Evolutionary conservation across 2,329 filamentous ascomycete genomes (phyloP).

Genomic region (Acephala macrosclerotiorum): DNA sequence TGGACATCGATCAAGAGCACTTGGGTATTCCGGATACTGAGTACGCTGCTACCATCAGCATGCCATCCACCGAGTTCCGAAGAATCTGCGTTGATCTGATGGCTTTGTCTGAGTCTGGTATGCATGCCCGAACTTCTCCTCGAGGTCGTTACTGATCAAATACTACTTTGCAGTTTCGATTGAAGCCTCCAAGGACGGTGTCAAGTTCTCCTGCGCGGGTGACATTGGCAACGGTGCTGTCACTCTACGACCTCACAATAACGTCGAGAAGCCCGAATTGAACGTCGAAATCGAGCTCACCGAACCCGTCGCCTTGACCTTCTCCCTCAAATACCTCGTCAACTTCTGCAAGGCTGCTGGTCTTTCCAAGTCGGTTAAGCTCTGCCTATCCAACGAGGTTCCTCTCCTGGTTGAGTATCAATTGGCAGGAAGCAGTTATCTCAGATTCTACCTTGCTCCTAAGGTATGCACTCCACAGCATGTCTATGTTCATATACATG

Average conservation of each 20-base stretch:
- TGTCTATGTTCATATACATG: not conserved
- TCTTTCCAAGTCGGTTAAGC: constrained; percentile 82
- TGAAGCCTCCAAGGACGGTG: constrained; percentile 94
- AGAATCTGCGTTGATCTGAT: constrained; percentile 93
- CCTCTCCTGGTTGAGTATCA: constrained; percentile 94
- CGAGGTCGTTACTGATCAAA: constrained; percentile 9
- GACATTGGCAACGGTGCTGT: constrained; percentile 97
- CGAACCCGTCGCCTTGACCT: constrained; percentile 93
- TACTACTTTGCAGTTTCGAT: constrained; percentile 76
- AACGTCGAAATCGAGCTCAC: constrained; percentile 89
- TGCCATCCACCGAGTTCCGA: constrained; percentile 91
- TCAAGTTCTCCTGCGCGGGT: constrained; percentile 92
- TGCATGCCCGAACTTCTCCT: constrained; percentile 42
- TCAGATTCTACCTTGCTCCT: constrained; percentile 97
- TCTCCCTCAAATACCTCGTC: constrained; percentile 98
- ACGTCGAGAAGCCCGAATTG: constrained; percentile 86
- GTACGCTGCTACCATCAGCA: constrained; percentile 87
- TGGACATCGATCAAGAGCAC: constrained; percentile 99
- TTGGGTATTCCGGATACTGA: constrained; percentile 99
- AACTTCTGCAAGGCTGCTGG: constrained; percentile 99
- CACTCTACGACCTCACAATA: constrained; percentile 86
- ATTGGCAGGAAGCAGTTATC: constrained; percentile 81
- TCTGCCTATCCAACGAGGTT: constrained; percentile 95
- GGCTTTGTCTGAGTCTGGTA: constrained; percentile 95
- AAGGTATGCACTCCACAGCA: constrained; percentile 67